Conservation (phyloP, 2,329 filamentous ascomycete genomes). For the Seiridium cupressi region DNA sequence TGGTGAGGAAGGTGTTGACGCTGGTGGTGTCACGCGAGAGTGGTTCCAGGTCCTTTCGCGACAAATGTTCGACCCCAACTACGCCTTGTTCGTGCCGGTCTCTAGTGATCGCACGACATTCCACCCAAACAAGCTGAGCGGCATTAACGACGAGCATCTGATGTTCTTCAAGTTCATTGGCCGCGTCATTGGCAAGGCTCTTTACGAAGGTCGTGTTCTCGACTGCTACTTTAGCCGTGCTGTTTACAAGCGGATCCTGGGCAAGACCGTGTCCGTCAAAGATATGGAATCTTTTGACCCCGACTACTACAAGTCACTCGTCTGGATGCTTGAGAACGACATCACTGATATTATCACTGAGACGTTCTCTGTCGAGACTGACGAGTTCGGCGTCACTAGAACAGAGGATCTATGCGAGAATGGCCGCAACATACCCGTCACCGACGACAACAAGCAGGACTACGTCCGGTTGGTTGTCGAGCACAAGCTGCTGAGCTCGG, state of each 20-base stretch:
- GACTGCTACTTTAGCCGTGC: constrained; percentile 99
- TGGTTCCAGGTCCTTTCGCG: constrained; percentile 98
- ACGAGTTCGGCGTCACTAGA: constrained; percentile 87
- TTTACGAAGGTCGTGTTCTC: constrained; percentile 92
- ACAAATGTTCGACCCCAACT: constrained; percentile 99
- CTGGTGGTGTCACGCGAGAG: constrained; percentile 93
- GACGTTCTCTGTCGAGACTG: constrained; percentile 90
- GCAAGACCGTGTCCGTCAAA: constrained; percentile 93
- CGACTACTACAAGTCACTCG: constrained; percentile 97
- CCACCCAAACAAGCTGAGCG: constrained; percentile 93
- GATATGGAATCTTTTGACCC: constrained; percentile 99
- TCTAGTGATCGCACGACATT: constrained; percentile 97
- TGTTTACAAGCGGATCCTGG: constrained; percentile 96
- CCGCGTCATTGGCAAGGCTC: constrained; percentile 94
- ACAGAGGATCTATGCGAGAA: constrained; percentile 84
- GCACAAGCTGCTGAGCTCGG: constrained; percentile 86
- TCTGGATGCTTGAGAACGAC: constrained; percentile 98
- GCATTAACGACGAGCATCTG: constrained; percentile 91
- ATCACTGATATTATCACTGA: constrained; percentile 98
- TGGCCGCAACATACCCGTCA: constrained; percentile 89
- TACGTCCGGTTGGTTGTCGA: constrained; percentile 94
- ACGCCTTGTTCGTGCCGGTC: constrained; percentile 92
- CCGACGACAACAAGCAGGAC: constrained; percentile 97
- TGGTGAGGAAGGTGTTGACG: constrained; percentile 95
- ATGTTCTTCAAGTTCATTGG: constrained; percentile 99